These are phyloP conservation scores for Datisca glomerata DNA, from an alignment of 306 rosid genomes.

Conservation along the genomic window DNA sequence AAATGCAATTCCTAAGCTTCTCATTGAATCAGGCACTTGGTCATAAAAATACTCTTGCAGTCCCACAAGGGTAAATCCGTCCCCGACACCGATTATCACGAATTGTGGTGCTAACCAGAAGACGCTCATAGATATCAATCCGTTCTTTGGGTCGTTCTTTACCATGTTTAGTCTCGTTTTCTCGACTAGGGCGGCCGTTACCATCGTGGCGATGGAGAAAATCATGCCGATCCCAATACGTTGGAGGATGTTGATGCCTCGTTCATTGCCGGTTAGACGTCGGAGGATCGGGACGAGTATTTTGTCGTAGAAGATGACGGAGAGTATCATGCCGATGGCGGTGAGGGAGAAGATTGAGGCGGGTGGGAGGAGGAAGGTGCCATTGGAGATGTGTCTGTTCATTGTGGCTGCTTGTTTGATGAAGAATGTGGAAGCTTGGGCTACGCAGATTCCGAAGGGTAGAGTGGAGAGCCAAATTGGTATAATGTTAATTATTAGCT, in stretches of 20 bases:
- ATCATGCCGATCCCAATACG: slow-evolving; percentile 26
- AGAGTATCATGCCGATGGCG: slow-evolving; percentile 17
- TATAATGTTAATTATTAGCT: slow-evolving; percentile 19
- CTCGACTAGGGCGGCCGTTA: slow-evolving; percentile 24
- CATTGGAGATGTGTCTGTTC: slow-evolving; percentile 39
- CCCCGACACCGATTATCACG: slow-evolving; percentile 16
- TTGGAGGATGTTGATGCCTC: slow-evolving; percentile 27
- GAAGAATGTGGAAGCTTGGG: slow-evolving; percentile 14
- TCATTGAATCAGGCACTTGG: slow-evolving; percentile 33
- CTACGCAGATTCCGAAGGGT: slow-evolving; percentile 18
- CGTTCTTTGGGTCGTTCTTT: slow-evolving; percentile 8
- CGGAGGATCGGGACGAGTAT: slow-evolving; percentile 14
- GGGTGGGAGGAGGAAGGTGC: slow-evolving; percentile 18
- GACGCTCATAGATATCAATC: slow-evolving; percentile 15
- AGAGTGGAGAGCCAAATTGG: slow-evolving; percentile 40
- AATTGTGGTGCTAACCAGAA: slow-evolving; percentile 33
- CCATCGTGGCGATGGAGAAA: slow-evolving; percentile 12
- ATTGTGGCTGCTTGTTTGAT: slow-evolving; percentile 7
- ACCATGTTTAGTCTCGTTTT: slow-evolving; percentile 11
- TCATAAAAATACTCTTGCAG: slow-evolving; percentile 23
- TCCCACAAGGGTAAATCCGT: slow-evolving; percentile 16
- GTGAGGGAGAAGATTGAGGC: slow-evolving; percentile 14
- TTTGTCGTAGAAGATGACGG: slow-evolving; percentile 27
- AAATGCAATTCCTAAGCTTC: slow-evolving; percentile 27
- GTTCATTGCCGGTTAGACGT: slow-evolving; percentile 19